These are phyloP conservation scores for Cupressus sempervirens DNA, from an alignment of 75 land plant genomes.

Conservation along the genomic window DNA sequence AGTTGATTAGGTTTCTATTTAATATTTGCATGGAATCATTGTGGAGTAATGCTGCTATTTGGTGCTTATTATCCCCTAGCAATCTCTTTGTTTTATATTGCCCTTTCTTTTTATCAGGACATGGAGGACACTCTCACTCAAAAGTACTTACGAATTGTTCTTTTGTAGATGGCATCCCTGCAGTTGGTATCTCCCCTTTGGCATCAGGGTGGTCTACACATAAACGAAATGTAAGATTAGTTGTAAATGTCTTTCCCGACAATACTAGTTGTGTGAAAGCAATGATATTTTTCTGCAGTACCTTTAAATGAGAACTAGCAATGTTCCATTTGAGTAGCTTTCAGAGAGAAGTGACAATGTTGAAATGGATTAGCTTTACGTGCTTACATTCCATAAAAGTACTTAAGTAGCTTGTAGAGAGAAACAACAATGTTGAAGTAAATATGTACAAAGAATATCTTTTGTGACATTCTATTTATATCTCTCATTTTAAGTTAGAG, in stretches of 20 bases:
- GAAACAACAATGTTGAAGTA: neutral
- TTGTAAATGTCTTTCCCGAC: neutral
- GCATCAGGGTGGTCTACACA: conserved; percentile 93
- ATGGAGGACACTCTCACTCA: neutral
- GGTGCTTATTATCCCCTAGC: neutral
- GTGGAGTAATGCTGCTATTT: neutral
- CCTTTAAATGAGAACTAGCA: neutral
- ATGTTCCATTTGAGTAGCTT: neutral
- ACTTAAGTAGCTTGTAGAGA: no score
- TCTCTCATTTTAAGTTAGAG: neutral
- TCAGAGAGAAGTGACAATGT: neutral
- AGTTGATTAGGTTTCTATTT: neutral
- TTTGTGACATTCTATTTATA: neutral
- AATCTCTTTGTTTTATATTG: neutral
- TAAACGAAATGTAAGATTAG: conserved; percentile 59
- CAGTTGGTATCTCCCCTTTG: conserved; percentile 90
- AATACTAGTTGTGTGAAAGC: neutral
- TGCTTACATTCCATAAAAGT: neutral
- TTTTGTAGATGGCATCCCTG: conserved; percentile 87
- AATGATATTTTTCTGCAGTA: neutral
- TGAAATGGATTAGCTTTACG: neutral
- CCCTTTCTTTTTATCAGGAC: neutral
- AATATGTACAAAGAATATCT: neutral
- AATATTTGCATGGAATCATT: neutral
- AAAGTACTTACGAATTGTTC: neutral